Conservation (phyloP, 2,329 filamentous ascomycete species). For the Neurospora sp. region DNA sequence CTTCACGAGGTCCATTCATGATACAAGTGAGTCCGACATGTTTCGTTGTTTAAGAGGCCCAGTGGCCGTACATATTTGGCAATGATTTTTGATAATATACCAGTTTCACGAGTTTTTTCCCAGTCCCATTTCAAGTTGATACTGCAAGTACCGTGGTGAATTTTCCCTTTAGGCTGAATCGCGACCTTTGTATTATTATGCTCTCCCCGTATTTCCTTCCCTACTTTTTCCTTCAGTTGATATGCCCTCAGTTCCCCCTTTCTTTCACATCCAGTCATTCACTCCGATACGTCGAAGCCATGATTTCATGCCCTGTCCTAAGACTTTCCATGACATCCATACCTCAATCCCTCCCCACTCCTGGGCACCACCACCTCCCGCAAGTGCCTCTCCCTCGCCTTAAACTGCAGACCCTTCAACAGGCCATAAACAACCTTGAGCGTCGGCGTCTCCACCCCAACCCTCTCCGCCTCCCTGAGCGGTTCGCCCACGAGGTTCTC, state of each 20-base stretch:
- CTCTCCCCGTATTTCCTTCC: background rate
- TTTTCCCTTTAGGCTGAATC: background rate
- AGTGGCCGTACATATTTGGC: background rate
- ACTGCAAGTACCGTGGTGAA: background rate
- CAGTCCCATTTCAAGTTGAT: background rate
- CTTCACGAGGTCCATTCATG: background rate
- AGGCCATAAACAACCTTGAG: slow-evolving; percentile 38
- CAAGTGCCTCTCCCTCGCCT: slow-evolving; percentile 30
- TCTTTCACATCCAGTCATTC: too few species aligned
- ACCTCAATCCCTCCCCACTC: slow-evolving; percentile 10
- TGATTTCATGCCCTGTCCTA: background rate
- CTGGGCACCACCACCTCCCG: slow-evolving; percentile 15
- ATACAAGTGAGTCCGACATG: background rate
- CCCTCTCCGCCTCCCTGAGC: slow-evolving; percentile 36
- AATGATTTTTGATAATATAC: background rate
- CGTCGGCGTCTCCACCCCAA: slow-evolving; percentile 39
- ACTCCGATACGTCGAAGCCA: background rate
- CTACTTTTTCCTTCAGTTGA: background rate
- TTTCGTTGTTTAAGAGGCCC: background rate
- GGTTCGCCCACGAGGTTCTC: slow-evolving; percentile 48
- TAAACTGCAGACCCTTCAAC: slow-evolving; percentile 37
- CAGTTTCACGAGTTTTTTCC: background rate
- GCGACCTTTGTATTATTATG: too few species aligned
- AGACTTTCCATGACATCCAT: slow-evolving; percentile 5
- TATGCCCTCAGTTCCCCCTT: background rate